Conservation (phyloP, 352 stramenopile species). For the Albugo candida region DNA sequence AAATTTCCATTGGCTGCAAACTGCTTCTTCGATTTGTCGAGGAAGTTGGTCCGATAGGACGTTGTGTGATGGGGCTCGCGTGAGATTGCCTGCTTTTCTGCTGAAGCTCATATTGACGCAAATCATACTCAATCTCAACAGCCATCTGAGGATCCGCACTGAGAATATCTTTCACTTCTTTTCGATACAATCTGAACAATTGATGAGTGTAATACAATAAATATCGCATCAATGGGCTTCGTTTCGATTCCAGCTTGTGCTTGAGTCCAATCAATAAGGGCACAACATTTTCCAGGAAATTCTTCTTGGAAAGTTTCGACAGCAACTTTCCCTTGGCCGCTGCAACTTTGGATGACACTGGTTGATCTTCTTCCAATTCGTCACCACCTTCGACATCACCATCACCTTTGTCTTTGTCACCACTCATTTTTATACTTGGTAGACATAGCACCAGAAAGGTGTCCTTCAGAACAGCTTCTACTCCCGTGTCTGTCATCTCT, state of each 20-base stretch:
- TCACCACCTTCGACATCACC: not conserved
- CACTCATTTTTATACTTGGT: slow-evolving; percentile 70
- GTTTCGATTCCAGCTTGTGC: slow-evolving; percentile 82
- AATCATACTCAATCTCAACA: slow-evolving; percentile 93
- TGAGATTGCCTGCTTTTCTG: no score
- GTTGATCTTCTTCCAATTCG: slow-evolving; percentile 29
- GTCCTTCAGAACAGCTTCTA: slow-evolving; percentile 76
- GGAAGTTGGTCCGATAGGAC: no score
- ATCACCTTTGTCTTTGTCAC: slow-evolving; percentile 13
- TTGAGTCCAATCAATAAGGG: slow-evolving; percentile 93
- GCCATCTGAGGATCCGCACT: slow-evolving; percentile 84
- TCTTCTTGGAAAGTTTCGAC: slow-evolving; percentile 92
- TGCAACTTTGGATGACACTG: slow-evolving; percentile 49
- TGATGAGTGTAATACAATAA: slow-evolving; percentile 89
- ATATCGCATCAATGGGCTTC: slow-evolving; percentile 86
- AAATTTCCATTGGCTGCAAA: no score
- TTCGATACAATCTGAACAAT: slow-evolving; percentile 84
- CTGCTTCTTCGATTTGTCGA: no score
- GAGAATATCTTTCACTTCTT: slow-evolving; percentile 88
- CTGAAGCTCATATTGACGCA: slow-evolving; percentile 28
- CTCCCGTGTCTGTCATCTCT: slow-evolving; percentile 62
- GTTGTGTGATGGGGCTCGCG: no score
- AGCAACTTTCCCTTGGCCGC: slow-evolving; percentile 85
- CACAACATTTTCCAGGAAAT: slow-evolving; percentile 93
- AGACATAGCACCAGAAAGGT: slow-evolving; percentile 75